Evolutionary conservation across 768 basidiomycete genomes (phyloP).

Genomic region (Hypsizygus marmoreus): DNA sequence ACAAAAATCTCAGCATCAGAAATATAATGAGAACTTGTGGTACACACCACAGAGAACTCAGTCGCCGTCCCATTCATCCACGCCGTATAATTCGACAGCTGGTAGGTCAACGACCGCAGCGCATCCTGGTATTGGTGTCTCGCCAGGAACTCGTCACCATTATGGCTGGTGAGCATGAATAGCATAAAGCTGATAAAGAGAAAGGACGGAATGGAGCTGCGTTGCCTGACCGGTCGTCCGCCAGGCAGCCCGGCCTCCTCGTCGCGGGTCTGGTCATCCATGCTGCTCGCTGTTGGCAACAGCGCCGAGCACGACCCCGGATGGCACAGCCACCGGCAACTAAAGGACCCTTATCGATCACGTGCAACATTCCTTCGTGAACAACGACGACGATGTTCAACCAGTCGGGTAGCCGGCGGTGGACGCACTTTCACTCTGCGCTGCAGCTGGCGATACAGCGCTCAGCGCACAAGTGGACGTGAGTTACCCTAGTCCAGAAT

Average conservation of each 20-base stretch:
- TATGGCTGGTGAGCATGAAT: slow-evolving; percentile 79
- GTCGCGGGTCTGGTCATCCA: slow-evolving; percentile 32
- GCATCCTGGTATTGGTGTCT: slow-evolving; percentile 68
- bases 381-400: slow-evolving; percentile 41
- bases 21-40: slow-evolving; percentile 1
- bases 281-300: slow-evolving; percentile 17
- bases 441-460: slow-evolving; percentile 57
- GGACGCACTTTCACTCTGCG: slow-evolving; percentile 58
- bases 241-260: slow-evolving; percentile 40
- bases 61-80: slow-evolving; percentile 72
- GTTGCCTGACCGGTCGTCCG: slow-evolving; percentile 39
- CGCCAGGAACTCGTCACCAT: slow-evolving; percentile 64
- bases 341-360: background rate
- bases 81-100: slow-evolving; percentile 71
- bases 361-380: background rate
- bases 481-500: slow-evolving; percentile 12
- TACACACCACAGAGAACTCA: slow-evolving; percentile 63
- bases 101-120: slow-evolving; percentile 55
- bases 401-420: slow-evolving; percentile 52
- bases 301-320: slow-evolving; percentile 1
- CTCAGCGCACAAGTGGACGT: slow-evolving; percentile 63
- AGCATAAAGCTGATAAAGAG: slow-evolving; percentile 74
- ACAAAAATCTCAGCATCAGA: background rate
- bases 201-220: slow-evolving; percentile 71
- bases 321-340: slow-evolving; percentile 20